Conservation (phyloP, 2,329 filamentous ascomycete genomes). For the Xylariales sp. region DNA sequence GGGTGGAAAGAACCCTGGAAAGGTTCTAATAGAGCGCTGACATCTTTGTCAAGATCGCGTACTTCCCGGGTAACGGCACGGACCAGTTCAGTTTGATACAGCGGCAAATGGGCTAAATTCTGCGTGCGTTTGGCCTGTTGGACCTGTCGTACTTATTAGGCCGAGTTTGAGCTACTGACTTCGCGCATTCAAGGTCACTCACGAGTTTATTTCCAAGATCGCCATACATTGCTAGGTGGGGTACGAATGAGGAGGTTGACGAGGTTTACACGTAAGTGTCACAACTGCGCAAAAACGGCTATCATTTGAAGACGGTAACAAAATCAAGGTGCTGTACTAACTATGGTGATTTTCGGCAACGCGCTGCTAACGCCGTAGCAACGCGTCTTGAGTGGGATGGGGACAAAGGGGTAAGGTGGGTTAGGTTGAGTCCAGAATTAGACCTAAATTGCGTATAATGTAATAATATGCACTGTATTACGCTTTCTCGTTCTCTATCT, state of each 20-base stretch:
- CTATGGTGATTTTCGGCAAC: background rate
- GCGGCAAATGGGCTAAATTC: conserved; percentile 84
- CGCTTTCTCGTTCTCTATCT: too few species aligned
- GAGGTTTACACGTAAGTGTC: background rate
- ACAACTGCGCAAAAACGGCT: background rate
- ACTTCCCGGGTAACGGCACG: conserved; percentile 90
- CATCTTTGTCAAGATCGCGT: conserved; percentile 90
- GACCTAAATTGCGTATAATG: too few species aligned
- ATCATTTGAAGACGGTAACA: background rate
- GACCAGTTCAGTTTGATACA: conserved; percentile 92
- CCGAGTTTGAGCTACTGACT: conserved; percentile 20
- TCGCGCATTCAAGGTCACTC: conserved; percentile 45
- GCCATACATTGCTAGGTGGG: conserved; percentile 76
- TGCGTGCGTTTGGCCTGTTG: conserved; percentile 96
- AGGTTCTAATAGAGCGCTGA: conserved; percentile 80
- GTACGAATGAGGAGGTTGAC: background rate
- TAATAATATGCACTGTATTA: too few species aligned
- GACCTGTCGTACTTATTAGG: conserved; percentile 66
- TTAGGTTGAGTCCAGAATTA: too few species aligned
- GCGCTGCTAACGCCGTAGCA: conserved; percentile 1
- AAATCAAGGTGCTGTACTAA: background rate
- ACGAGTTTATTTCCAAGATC: conserved; percentile 89
- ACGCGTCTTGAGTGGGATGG: too few species aligned
- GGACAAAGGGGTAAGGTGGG: too few species aligned
- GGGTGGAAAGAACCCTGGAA: conserved; percentile 90